A percentile compares a stretch with the other conserved stretches of the same genome.
Evolutionary conservation across 2,329 filamentous ascomycete genomes (phyloP).

Genomic region (Ilyonectria sp.): DNA sequence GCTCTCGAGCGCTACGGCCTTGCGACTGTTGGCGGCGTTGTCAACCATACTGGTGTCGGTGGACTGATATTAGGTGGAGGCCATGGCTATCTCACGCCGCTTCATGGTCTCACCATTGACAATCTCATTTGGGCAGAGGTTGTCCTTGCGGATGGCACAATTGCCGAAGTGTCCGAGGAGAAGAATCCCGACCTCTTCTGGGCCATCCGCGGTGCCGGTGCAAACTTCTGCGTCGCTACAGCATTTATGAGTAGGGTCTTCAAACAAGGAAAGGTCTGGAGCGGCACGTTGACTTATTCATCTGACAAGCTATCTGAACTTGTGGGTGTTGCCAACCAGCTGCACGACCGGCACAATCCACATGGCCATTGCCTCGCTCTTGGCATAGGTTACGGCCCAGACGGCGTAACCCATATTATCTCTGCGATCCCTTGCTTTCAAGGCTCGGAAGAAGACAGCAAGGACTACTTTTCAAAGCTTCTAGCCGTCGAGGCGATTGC

Average conservation of each 20-base stretch:
- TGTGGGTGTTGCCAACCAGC: slow-evolving; percentile 39
- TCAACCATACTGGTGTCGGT: slow-evolving; percentile 74
- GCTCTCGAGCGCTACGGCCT: slow-evolving; percentile 64
- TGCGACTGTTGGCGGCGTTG: slow-evolving; percentile 73
- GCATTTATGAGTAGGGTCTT: slow-evolving; percentile 52
- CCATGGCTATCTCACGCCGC: slow-evolving; percentile 69
- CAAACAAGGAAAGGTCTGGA: slow-evolving; percentile 51
- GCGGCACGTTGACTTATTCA: slow-evolving; percentile 48
- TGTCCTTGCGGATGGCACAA: slow-evolving; percentile 55
- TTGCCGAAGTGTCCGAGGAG: slow-evolving; percentile 56
- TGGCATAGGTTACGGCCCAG: slow-evolving; percentile 41
- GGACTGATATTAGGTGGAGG: slow-evolving; percentile 72
- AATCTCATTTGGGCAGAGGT: slow-evolving; percentile 57
- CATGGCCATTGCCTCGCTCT: slow-evolving; percentile 45
- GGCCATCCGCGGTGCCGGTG: slow-evolving; percentile 64
- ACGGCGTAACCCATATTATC: slow-evolving; percentile 32
- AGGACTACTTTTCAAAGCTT: slow-evolving; percentile 40
- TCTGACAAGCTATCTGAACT: slow-evolving; percentile 45
- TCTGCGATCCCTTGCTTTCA: slow-evolving; percentile 44
- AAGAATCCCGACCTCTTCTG: slow-evolving; percentile 63
- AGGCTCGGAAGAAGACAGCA: slow-evolving; percentile 35
- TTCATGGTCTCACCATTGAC: slow-evolving; percentile 66
- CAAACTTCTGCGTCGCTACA: slow-evolving; percentile 60
- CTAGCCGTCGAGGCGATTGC: slow-evolving; percentile 27
- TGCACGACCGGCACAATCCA: slow-evolving; percentile 35